Evolutionary conservation across 2,329 filamentous ascomycete genomes (phyloP).

Genomic region (Botrytis aclada): DNA sequence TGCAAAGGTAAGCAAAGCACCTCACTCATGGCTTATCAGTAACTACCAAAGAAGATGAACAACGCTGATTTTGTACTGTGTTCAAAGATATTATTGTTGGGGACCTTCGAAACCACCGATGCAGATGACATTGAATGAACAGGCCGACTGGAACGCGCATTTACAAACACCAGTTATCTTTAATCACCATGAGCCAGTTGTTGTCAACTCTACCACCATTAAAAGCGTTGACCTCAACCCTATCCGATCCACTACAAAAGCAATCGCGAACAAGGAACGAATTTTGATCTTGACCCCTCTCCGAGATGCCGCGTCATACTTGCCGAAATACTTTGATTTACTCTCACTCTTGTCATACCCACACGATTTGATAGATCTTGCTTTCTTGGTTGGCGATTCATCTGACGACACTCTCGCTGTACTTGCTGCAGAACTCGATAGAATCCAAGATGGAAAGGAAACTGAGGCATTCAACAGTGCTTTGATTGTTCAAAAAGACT

Average conservation of each 20-base stretch:
- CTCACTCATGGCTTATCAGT: constrained; percentile 13
- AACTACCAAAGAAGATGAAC: not conserved
- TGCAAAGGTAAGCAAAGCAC: constrained; percentile 68
- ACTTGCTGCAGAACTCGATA: constrained; percentile 78
- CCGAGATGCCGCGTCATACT: constrained; percentile 78
- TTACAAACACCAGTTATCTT: constrained; percentile 91
- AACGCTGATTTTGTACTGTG: constrained; percentile 14
- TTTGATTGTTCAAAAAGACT: constrained; percentile 86
- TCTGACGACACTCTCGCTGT: constrained; percentile 88
- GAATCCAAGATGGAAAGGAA: constrained; percentile 78
- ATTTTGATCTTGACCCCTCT: constrained; percentile 90
- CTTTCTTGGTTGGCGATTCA: constrained; percentile 90
- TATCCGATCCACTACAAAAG: constrained; percentile 76
- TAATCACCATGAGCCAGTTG: constrained; percentile 87
- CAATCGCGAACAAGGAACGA: constrained; percentile 75
- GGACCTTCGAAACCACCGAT: constrained; percentile 93
- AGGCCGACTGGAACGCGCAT: constrained; percentile 83
- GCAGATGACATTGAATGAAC: constrained; percentile 90
- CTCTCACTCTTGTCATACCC: constrained; percentile 88
- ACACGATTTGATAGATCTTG: constrained; percentile 91
- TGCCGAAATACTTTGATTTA: constrained; percentile 91
- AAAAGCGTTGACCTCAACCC: constrained; percentile 78
- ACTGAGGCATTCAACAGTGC: constrained; percentile 75
- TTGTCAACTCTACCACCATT: constrained; percentile 79
- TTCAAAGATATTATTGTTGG: constrained; percentile 88